Evolutionary conservation across 805 yeast genomes (phyloP).

Genomic region (Lipomyces lipofer): DNA sequence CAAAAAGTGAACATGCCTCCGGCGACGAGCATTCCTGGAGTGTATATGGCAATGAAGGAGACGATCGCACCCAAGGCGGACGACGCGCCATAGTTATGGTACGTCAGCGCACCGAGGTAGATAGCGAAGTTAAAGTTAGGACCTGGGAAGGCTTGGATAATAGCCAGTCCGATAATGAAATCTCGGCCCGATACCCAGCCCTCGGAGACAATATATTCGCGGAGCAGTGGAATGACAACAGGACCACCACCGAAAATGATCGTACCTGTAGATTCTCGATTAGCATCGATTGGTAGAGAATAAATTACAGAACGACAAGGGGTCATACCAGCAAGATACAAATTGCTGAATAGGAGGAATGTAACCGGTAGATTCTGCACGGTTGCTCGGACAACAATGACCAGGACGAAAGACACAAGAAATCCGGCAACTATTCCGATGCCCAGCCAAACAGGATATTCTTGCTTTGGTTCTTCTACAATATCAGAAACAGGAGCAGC

Average conservation of each 20-base stretch:
- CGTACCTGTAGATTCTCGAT: conserved; percentile 10
- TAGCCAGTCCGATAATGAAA: conserved; percentile 25
- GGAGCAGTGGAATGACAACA: conserved; percentile 27
- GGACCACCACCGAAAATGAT: conserved; percentile 30
- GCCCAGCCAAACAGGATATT: conserved; percentile 20
- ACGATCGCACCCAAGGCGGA: conserved; percentile 18
- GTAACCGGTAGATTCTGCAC: conserved; percentile 16
- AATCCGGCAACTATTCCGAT: conserved; percentile 14
- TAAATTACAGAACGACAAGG: background rate
- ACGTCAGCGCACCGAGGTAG: conserved; percentile 28
- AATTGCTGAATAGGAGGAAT: conserved; percentile 18
- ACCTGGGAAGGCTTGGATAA: conserved; percentile 29
- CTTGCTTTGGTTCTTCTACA: conserved; percentile 4
- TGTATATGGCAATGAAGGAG: conserved; percentile 24
- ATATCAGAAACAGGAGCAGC: conserved; percentile 7
- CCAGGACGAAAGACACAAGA: conserved; percentile 16
- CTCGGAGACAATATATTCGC: conserved; percentile 25
- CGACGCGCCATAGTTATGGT: conserved; percentile 20
- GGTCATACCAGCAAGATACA: conserved; percentile 22
- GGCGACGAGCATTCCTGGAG: conserved; percentile 28
- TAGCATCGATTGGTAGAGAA: background rate
- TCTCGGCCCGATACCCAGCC: conserved; percentile 29
- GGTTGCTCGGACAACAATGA: conserved; percentile 21
- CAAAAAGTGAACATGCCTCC: conserved; percentile 31
- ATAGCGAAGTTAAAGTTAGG: conserved; percentile 29